phyloP scores from a whole-genome alignment of 768 basidiomycete genomes.

The Russula abietina region DNA sequence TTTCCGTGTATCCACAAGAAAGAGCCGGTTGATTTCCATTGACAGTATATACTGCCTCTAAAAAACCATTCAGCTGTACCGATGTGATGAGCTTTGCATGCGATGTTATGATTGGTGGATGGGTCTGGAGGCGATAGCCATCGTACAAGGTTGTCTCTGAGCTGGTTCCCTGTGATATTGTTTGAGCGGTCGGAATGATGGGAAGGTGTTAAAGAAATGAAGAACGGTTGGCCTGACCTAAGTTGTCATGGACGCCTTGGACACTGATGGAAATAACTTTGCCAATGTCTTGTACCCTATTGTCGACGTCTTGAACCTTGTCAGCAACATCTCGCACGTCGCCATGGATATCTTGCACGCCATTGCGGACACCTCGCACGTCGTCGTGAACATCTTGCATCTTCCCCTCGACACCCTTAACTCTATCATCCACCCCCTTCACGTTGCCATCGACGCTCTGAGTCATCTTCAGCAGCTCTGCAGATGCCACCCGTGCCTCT shows the following conservation, averaged over 20 bases:
- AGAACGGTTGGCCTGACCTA: neutral
- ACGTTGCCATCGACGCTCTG: neutral
- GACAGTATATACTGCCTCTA: neutral
- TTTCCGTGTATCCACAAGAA: neutral
- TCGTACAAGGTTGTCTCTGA: neutral
- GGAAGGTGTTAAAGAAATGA: neutral
- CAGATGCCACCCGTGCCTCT: neutral
- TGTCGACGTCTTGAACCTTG: neutral
- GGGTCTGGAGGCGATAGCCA: neutral
- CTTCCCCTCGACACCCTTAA: neutral
- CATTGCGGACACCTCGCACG: too few relatives aligned
- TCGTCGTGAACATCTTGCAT: neutral
- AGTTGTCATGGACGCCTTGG: neutral
- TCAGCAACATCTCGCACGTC: too few relatives aligned
- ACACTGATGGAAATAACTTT: too few relatives aligned
- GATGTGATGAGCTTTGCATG: neutral
- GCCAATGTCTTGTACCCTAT: neutral
- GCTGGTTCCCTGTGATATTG: neutral
- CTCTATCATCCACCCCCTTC: neutral
- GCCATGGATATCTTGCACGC: too few relatives aligned
- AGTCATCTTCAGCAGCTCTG: neutral
- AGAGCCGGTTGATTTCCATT: neutral
- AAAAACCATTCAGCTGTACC: slow-evolving; percentile 1
- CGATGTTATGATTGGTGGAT: neutral
- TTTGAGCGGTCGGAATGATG: neutral